These are phyloP conservation scores for Alternaria atra DNA, from an alignment of 2,329 filamentous ascomycete species.

Conservation along the genomic window DNA sequence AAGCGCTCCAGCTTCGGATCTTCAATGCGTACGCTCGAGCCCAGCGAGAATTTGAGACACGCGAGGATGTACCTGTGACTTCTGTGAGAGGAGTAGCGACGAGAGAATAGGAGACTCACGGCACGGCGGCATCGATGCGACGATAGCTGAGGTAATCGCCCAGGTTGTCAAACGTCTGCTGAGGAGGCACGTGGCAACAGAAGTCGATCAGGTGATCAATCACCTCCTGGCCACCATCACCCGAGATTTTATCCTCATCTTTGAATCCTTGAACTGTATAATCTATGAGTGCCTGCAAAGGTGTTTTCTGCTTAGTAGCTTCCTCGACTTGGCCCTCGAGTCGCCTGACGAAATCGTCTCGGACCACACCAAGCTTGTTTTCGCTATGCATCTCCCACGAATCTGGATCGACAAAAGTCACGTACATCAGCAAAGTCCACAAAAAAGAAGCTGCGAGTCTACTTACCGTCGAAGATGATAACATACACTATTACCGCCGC, in stretches of 20 bases:
- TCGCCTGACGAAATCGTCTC: conserved; percentile 1
- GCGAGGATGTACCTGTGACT: conserved; percentile 1
- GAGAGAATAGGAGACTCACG: neutral
- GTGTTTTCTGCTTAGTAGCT: neutral
- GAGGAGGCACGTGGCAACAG: neutral
- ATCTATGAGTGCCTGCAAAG: neutral
- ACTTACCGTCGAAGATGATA: conserved; percentile 5
- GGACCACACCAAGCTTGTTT: neutral
- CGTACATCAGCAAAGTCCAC: neutral
- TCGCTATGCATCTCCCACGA: conserved; percentile 4
- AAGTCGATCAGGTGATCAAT: conserved; percentile 6
- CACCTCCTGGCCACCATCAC: conserved; percentile 1
- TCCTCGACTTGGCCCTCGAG: neutral
- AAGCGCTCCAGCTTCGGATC: neutral
- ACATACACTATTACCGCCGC: conserved; percentile 1
- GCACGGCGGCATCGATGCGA: neutral
- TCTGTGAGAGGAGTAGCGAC: neutral
- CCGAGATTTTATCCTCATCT: neutral
- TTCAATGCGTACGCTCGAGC: neutral
- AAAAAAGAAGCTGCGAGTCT: neutral
- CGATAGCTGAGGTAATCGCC: conserved; percentile 1
- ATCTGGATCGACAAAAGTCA: neutral
- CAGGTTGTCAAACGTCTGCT: neutral
- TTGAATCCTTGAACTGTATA: neutral
- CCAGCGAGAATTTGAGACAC: conserved; percentile 3